Conservation (phyloP, 2,329 filamentous ascomycete species). For the Hypocreales sp. region DNA sequence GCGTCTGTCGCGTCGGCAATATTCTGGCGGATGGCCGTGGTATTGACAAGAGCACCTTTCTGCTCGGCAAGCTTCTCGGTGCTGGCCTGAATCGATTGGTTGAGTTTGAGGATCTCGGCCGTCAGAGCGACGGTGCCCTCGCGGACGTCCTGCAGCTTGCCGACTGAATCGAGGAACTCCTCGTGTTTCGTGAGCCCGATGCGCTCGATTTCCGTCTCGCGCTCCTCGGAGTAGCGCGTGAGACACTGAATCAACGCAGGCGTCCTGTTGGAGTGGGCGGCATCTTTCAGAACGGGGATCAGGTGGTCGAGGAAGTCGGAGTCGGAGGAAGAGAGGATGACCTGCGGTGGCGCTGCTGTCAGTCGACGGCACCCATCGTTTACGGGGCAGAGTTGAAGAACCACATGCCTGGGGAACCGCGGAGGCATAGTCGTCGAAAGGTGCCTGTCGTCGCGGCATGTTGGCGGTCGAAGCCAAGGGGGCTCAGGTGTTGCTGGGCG, state of each 20-base stretch:
- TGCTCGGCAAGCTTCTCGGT: constrained; percentile 89
- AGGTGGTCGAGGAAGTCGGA: constrained; percentile 90
- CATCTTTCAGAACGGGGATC: constrained; percentile 88
- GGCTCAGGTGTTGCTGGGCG: too few relatives aligned
- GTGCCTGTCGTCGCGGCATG: constrained; percentile 29
- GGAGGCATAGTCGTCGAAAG: constrained; percentile 29
- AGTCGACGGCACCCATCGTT: too few relatives aligned
- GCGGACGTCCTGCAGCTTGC: constrained; percentile 80
- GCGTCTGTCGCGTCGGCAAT: constrained; percentile 86
- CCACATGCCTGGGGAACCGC: constrained; percentile 27
- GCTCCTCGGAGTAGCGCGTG: constrained; percentile 62
- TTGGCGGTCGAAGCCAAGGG: too few relatives aligned
- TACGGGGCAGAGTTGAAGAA: too few relatives aligned
- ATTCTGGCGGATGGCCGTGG: constrained; percentile 81
- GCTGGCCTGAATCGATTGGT: constrained; percentile 87
- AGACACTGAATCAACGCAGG: constrained; percentile 58
- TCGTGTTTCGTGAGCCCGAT: constrained; percentile 95
- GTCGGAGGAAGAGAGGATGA: constrained; percentile 83
- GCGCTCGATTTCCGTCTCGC: constrained; percentile 81
- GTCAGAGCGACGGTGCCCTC: constrained; percentile 83
- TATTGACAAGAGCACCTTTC: constrained; percentile 89
- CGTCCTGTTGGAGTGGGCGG: constrained; percentile 58
- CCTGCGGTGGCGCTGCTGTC: too few relatives aligned
- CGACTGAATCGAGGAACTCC: constrained; percentile 87
- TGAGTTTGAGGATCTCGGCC: constrained; percentile 78